Evolutionary conservation across 2,329 filamentous ascomycete species (phyloP), one percentile per base, ranked within the genome.

Genomic region (Drechslerella dactyloides): DNA sequence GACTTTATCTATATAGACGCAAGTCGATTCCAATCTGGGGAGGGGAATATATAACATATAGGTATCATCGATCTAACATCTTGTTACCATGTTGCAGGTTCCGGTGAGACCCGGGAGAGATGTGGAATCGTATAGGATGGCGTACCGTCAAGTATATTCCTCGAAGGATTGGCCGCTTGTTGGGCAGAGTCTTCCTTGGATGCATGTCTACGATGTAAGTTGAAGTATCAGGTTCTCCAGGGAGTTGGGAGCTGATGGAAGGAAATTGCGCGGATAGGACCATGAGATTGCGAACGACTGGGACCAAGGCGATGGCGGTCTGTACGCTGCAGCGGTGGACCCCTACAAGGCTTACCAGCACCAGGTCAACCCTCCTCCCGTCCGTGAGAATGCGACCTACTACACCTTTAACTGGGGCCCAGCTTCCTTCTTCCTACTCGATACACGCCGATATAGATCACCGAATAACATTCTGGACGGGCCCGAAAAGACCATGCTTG

Each of bases 231-330:
- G 19, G n/a, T n/a, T n/a, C n/a, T n/a, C n/a, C n/a, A n/a, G n/a
- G n/a, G n/a, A n/a, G n/a, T n/a, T n/a, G n/a, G n/a, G n/a, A n/a
- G n/a, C n/a, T n/a, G n/a, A n/a, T n/a, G n/a, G n/a, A n/a, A n/a
- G n/a, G n/a, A n/a, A n/a, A n/a, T n/a, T n/a, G 27, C 15, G 8
- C 6, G 15, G 7, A 6, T 35, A 72, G 68, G 94, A 99, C 78
- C 94, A 99, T 77, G 94, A 99, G 78, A 97, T 99, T 73, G 85
- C 86, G 3, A 97, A 99, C 76, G 94, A 97, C 80, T 97, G 93
- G 92, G 87, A 89, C 69, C 83, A 85, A 17, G 94, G 93, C 78
- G 89, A 86, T 13, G 92, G 90, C 0, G 90, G 90, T 4, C 85
- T 96, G 0, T 97, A 93, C 78, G 80, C 84, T 1, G 86, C 89